These are phyloP conservation scores for Purshia tridentata DNA, from an alignment of 306 rosid species.

Conservation along the genomic window DNA sequence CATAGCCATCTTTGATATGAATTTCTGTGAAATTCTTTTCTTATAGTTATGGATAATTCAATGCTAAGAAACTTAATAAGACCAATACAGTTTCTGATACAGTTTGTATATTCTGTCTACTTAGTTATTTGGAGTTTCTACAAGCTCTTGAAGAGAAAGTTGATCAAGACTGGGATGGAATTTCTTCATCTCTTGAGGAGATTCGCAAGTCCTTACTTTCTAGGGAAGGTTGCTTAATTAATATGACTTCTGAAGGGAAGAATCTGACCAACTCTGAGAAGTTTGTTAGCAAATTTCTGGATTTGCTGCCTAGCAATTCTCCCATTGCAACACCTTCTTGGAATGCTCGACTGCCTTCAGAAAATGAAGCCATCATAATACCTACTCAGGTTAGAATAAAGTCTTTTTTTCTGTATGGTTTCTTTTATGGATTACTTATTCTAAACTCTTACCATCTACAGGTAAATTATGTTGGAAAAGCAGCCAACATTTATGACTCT, in stretches of 20 bases:
- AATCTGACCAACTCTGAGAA: constrained; percentile 52
- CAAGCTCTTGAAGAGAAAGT: constrained; percentile 76
- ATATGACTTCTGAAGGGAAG: constrained; percentile 79
- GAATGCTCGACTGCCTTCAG: constrained; percentile 59
- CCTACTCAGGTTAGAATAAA: constrained; percentile 76
- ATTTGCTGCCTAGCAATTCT: constrained; percentile 66
- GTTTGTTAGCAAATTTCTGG: constrained; percentile 68
- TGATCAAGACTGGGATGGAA: constrained; percentile 80
- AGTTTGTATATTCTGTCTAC: constrained; percentile 27
- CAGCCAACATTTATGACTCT: constrained; percentile 70
- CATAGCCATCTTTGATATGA: neutral
- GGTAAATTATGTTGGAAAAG: constrained; percentile 98
- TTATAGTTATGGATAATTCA: neutral
- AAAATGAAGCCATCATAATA: constrained; percentile 83
- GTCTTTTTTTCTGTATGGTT: constrained; percentile 20
- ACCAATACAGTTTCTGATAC: constrained; percentile 2
- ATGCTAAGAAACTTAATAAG: neutral
- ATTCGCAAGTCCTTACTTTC: constrained; percentile 76
- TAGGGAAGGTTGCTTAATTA: constrained; percentile 69
- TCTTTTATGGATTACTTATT: constrained; percentile 23
- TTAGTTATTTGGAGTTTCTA: constrained; percentile 86
- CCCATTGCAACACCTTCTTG: constrained; percentile 45
- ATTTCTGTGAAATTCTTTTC: constrained; percentile 12
- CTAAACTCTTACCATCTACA: constrained; percentile 40
- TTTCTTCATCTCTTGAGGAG: constrained; percentile 91